These are phyloP conservation scores for Candida endomychidarum DNA, from an alignment of 805 yeast genomes.

Conservation along the genomic window DNA sequence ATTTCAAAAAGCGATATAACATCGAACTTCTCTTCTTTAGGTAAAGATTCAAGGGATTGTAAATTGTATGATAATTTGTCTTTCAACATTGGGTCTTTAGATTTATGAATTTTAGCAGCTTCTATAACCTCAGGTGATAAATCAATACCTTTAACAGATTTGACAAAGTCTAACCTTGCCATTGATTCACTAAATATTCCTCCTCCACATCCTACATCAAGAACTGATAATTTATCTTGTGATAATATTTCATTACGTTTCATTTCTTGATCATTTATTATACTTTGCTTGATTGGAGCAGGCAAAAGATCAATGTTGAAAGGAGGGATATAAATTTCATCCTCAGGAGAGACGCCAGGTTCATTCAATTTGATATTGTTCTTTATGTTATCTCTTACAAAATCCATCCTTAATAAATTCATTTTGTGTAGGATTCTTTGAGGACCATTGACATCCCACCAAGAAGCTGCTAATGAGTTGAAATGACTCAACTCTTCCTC, in stretches of 20 bases:
- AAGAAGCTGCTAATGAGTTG: constrained; percentile 81
- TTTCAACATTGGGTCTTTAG: constrained; percentile 61
- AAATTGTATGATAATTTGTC: constrained; percentile 59
- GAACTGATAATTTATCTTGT: constrained; percentile 46
- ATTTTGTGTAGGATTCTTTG: constrained; percentile 92
- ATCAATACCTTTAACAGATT: constrained; percentile 77
- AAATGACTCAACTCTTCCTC: constrained; percentile 77
- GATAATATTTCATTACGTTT: constrained; percentile 39
- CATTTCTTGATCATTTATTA: constrained; percentile 50
- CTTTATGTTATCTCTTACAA: constrained; percentile 63
- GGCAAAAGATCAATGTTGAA: constrained; percentile 72
- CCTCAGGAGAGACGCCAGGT: constrained; percentile 27
- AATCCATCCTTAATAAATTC: constrained; percentile 89
- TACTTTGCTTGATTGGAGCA: constrained; percentile 44
- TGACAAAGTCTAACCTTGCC: constrained; percentile 68
- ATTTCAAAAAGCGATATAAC: constrained; percentile 90
- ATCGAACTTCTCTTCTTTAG: constrained; percentile 54
- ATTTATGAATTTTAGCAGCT: constrained; percentile 72
- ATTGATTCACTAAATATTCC: constrained; percentile 86
- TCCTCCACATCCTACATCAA: constrained; percentile 99
- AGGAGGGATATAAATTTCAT: constrained; percentile 72
- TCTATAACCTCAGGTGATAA: constrained; percentile 77
- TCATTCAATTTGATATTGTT: constrained; percentile 43
- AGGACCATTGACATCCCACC: constrained; percentile 97
- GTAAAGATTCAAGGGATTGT: constrained; percentile 60